Evolutionary conservation across 129 eudicot genomes (phyloP).

Genomic region (Flaveria trinervia): DNA sequence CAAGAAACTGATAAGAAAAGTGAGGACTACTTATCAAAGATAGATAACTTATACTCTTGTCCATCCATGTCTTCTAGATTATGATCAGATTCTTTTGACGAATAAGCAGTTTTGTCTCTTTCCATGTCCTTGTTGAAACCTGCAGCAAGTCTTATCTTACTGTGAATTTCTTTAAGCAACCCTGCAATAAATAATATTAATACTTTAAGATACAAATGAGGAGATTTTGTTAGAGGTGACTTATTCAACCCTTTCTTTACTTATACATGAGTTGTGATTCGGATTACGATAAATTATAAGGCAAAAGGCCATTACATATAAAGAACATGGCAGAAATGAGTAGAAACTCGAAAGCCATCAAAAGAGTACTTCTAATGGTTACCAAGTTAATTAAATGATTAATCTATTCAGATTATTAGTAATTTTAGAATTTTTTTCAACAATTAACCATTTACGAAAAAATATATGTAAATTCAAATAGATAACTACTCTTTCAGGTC

Average conservation of each 20-base stretch:
- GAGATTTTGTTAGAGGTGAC: not conserved
- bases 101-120: constrained; percentile 43
- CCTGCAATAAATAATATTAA: constrained; percentile 42
- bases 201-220: too few relatives aligned
- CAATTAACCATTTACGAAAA: not conserved
- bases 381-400: not conserved
- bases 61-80: constrained; percentile 42
- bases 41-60: not conserved
- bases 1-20: not conserved
- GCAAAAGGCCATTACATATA: not conserved
- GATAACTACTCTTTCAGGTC: not conserved
- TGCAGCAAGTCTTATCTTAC: constrained; percentile 47
- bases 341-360: not conserved
- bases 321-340: not conserved
- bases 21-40: not conserved
- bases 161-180: constrained; percentile 83
- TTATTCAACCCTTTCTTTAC: not conserved
- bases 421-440: not conserved
- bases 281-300: not conserved
- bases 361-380: not conserved
- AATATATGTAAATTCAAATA: not conserved
- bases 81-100: constrained; percentile 59
- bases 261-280: not conserved
- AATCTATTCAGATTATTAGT: not conserved
- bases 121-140: constrained; percentile 38